Evolutionary conservation across 2,329 filamentous ascomycete genomes (phyloP), one percentile per base, ranked within the genome.

Genomic region (Laburnicola sp.): DNA sequence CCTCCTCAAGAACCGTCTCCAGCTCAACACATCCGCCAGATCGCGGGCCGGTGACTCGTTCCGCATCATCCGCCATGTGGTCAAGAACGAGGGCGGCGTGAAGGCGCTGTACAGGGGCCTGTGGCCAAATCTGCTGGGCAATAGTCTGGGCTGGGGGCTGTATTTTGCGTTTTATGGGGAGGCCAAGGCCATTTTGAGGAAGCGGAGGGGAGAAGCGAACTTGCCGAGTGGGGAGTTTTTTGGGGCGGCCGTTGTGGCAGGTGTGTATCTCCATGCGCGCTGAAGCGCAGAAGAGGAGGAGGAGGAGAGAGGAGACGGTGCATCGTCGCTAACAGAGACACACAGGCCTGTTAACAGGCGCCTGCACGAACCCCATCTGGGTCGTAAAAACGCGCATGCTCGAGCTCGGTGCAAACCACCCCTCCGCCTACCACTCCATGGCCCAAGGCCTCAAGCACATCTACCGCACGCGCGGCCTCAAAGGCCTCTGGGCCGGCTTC

Each of bases 301-400:
- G n/a, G n/a, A n/a, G 36, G n/a, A 2, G 11, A 26, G 11, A 35
- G 44, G 28, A 21, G 46, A 25, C 27, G 6, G 10, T n/a, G 11
- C 23, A n/a, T 21, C 2, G 10, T 42, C n/a, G 21, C 43, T 57
- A 16, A 52, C 44, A 58, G 28, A 56, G n/a, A 66, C 28, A n/a
- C 16, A 27, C 27, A 69, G 92, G 93, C 27, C 78, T 87, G 16
- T 73, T 89, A 35, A 96, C 91, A 1, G 88, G 92, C 37, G 76
- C 89, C 27, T 80, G 93, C 59, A 97, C 94, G 27, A 97, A 97
- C 70, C 94, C 94, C 2, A 86, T 99, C 63, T 99, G 94, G 94
- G 94, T 99, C 2, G 85, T 99, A 71, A 97, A 97, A 78, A 97
- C 93, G 6, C 88, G 94, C 57, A 97, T 99, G 91, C 80, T 97